Conservation (phyloP, 805 yeast genomes). For the Diddensiella transvaalensis region DNA sequence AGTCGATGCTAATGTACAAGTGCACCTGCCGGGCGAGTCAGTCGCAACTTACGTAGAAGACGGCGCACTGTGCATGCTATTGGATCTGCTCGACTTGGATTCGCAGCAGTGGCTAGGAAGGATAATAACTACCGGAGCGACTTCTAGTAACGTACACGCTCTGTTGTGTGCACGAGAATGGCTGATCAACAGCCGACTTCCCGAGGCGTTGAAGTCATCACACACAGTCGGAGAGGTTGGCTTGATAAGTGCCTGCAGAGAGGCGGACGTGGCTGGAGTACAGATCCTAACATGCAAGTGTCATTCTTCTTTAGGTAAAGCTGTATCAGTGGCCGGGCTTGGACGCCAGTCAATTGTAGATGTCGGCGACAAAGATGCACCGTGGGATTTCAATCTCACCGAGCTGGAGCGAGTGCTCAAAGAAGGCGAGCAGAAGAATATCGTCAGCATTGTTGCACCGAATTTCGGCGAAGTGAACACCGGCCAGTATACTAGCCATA, state of each 20-base stretch:
- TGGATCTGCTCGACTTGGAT: conserved; percentile 19
- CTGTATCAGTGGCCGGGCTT: conserved; percentile 23
- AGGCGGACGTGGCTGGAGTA: conserved; percentile 15
- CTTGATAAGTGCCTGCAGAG: conserved; percentile 12
- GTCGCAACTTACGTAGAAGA: conserved; percentile 16
- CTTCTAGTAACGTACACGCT: conserved; percentile 24
- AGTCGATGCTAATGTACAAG: conserved; percentile 19
- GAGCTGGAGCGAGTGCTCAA: conserved; percentile 13
- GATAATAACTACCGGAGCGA: conserved; percentile 26
- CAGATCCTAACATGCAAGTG: conserved; percentile 17
- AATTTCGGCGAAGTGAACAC: conserved; percentile 27
- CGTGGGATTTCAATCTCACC: conserved; percentile 22
- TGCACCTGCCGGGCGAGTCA: conserved; percentile 15
- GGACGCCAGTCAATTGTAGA: conserved; percentile 19
- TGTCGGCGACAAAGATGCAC: conserved; percentile 4
- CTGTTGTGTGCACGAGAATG: conserved; percentile 23
- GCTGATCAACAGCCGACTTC: conserved; percentile 3
- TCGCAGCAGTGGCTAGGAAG: conserved; percentile 15
- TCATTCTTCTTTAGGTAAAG: conserved; percentile 24
- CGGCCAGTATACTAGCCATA: conserved; percentile 21
- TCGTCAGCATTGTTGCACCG: conserved; percentile 16
- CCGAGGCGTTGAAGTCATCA: neutral
- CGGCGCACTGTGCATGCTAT: conserved; percentile 16
- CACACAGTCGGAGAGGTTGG: conserved; percentile 19
- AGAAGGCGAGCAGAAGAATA: neutral